phyloP scores from a whole-genome alignment of 441 rosid species.

The Melastoma candidum region DNA sequence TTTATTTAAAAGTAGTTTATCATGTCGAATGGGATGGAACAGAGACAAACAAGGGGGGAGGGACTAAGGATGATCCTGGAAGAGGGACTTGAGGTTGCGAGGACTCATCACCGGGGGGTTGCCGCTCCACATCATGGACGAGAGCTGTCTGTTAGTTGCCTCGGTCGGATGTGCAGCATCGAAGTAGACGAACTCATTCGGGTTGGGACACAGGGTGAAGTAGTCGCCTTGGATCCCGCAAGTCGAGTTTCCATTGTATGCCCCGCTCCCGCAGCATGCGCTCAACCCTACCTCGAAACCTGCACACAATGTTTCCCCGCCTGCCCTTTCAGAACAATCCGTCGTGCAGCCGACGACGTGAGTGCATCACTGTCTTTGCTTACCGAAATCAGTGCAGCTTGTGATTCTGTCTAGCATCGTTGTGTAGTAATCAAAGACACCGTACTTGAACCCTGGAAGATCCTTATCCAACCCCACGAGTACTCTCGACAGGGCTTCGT shows the following conservation, averaged over 20 bases:
- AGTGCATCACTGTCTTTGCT: background rate
- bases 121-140: too few relatives aligned
- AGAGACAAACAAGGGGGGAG: too few relatives aligned
- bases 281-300: slow-evolving; percentile 6
- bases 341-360: background rate
- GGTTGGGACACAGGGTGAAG: slow-evolving; percentile 4
- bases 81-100: too few relatives aligned
- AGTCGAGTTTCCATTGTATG: background rate
- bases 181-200: background rate
- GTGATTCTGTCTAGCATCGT: slow-evolving; percentile 14
- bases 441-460: slow-evolving; percentile 21
- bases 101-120: too few relatives aligned
- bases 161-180: background rate
- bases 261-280: slow-evolving; percentile 11
- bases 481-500: slow-evolving; percentile 8
- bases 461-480: slow-evolving; percentile 8
- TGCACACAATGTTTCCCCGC: background rate
- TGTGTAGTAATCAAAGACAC: slow-evolving; percentile 16
- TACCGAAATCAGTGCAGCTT: slow-evolving; percentile 16
- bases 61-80: too few relatives aligned
- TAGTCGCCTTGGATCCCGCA: background rate
- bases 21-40: too few relatives aligned
- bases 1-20: too few relatives aligned
- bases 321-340: background rate
- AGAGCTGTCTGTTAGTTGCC: too few relatives aligned